phyloP scores from a whole-genome alignment of 495 filamentous ascomycete genomes.

The Acidomyces sp. region DNA sequence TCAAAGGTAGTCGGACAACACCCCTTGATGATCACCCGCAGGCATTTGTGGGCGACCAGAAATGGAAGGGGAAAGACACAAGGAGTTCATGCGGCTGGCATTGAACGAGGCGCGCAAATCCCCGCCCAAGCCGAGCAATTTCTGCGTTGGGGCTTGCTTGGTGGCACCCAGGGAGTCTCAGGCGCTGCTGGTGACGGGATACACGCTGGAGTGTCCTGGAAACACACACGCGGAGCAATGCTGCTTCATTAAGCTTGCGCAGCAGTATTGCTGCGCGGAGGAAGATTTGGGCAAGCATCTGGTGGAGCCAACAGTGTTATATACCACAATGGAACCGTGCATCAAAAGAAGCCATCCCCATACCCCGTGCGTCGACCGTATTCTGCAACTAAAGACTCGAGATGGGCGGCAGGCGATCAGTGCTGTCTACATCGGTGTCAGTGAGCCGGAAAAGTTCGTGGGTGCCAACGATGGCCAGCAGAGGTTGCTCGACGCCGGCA shows the following conservation, averaged over 20 bases:
- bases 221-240: conserved; percentile 96
- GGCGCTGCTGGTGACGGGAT: conserved; percentile 66
- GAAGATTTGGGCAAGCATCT: conserved; percentile 44
- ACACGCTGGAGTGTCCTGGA: conserved; percentile 77
- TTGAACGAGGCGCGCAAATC: conserved; percentile 63
- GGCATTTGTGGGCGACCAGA: too few relatives aligned
- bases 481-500: conserved; percentile 59
- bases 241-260: conserved; percentile 66
- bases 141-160: conserved; percentile 78
- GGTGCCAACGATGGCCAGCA: conserved; percentile 59
- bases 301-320: conserved; percentile 48
- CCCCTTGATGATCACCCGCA: too few relatives aligned
- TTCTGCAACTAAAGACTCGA: conserved; percentile 41
- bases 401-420: conserved; percentile 40
- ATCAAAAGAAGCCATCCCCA: conserved; percentile 70
- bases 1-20: too few relatives aligned
- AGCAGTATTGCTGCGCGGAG: conserved; percentile 37
- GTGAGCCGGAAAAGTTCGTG: conserved; percentile 83
- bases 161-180: conserved; percentile 37
- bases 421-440: conserved; percentile 75
- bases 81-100: conserved; percentile 55
- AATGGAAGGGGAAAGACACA: conserved; percentile 33
- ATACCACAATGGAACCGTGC: conserved; percentile 94
- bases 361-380: conserved; percentile 66
- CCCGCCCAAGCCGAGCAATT: conserved; percentile 78